These are phyloP conservation scores for Physcomitrellopsis africana DNA, from an alignment of 225 moss, liverwort and hornwort genomes.

Conservation along the genomic window DNA sequence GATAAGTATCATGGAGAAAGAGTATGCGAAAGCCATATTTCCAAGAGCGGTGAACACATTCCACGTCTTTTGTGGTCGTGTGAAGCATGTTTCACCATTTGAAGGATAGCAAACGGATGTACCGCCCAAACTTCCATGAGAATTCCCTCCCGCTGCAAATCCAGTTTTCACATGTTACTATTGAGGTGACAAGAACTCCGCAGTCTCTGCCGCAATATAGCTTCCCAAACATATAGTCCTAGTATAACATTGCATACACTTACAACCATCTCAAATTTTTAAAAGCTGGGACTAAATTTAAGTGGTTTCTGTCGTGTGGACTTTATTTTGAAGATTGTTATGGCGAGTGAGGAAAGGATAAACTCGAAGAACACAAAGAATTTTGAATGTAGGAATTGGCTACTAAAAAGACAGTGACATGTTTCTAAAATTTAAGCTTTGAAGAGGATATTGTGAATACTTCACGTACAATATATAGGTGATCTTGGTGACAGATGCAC, in stretches of 20 bases:
- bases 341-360: not conserved
- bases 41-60: constrained; percentile 77
- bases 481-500: not conserved
- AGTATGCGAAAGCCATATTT: constrained; percentile 92
- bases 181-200: not conserved
- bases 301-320: not conserved
- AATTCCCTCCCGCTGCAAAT: constrained; percentile 46
- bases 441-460: too few species aligned
- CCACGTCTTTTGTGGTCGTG: constrained; percentile 66
- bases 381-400: too few species aligned
- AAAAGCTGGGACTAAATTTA: too few species aligned
- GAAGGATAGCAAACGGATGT: constrained; percentile 36
- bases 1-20: constrained; percentile 88
- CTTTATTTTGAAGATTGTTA: not conserved
- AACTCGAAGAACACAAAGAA: too few species aligned
- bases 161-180: not conserved
- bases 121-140: constrained; percentile 53
- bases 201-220: not conserved
- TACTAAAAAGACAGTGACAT: too few species aligned
- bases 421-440: too few species aligned
- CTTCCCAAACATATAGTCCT: not conserved
- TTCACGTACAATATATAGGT: not conserved
- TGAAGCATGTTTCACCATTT: not conserved
- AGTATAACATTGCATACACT: not conserved
- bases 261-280: not conserved